Percentiles rank a stretch among this genome's conserved stretches.
Conservation (phyloP, 306 rosid genomes). For the Trifolium subterraneum region DNA sequence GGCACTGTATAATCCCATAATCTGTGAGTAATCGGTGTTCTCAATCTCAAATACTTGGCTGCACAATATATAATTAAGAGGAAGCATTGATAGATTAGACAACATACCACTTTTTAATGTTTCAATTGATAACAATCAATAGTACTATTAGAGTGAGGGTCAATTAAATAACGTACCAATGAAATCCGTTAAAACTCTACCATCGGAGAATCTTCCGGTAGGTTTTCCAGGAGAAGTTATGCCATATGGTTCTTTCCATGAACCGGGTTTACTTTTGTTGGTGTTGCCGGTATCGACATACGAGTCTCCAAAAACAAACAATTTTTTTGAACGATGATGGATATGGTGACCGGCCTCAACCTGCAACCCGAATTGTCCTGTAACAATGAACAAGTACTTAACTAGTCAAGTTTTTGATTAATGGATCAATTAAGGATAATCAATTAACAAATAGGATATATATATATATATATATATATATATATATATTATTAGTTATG, state of each 20-base stretch:
- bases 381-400: neutral
- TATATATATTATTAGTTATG: no score
- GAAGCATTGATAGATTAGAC: neutral
- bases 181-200: constrained; percentile 33
- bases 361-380: neutral
- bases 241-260: constrained; percentile 41
- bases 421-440: neutral
- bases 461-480: no score
- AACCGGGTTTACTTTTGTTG: neutral
- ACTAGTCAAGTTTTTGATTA: neutral
- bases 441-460: neutral
- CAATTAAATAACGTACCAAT: neutral
- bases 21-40: neutral
- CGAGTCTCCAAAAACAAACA: constrained; percentile 45
- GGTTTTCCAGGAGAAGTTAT: constrained; percentile 35
- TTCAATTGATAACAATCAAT: neutral
- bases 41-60: constrained; percentile 5
- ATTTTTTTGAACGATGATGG: neutral
- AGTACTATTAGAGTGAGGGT: neutral
- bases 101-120: neutral
- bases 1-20: constrained; percentile 43
- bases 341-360: constrained; percentile 22
- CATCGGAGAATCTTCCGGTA: constrained; percentile 40
- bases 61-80: neutral
- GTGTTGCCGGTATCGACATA: constrained; percentile 40